phyloP scores from a whole-genome alignment of 129 eudicot species.

The Apium graveolens region DNA sequence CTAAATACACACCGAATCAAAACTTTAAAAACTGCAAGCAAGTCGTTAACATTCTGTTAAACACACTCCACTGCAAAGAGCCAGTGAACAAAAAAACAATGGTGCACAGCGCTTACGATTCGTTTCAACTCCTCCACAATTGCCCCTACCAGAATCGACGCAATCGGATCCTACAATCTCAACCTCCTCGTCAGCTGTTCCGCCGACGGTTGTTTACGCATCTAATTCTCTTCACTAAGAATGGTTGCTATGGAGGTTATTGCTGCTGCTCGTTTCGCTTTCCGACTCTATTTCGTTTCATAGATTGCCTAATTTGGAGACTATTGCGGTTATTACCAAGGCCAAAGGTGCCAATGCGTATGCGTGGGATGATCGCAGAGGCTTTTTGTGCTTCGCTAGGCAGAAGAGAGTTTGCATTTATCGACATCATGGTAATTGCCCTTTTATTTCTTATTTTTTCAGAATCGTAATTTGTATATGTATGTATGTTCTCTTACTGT shows the following conservation, averaged over 20 bases:
- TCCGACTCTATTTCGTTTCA: conserved; percentile 80
- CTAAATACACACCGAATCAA: too few species aligned
- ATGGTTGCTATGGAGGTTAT: conserved; percentile 67
- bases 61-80: too few species aligned
- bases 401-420: conserved; percentile 74
- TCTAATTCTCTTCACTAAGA: conserved; percentile 76
- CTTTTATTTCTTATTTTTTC: neutral
- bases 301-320: conserved; percentile 68
- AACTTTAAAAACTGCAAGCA: neutral
- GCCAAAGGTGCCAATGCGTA: conserved; percentile 85
- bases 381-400: conserved; percentile 77
- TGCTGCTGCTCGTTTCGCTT: conserved; percentile 55
- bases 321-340: conserved; percentile 69
- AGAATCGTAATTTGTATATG: neutral
- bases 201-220: conserved; percentile 68
- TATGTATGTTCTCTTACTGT: neutral
- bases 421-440: conserved; percentile 67
- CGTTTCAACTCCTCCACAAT: too few species aligned
- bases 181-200: too few species aligned
- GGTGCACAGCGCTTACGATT: conserved; percentile 79
- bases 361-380: conserved; percentile 82
- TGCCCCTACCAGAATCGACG: too few species aligned
- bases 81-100: neutral
- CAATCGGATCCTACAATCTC: too few species aligned
- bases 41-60: neutral